phyloP scores from a whole-genome alignment of 2,329 filamentous ascomycete genomes.

The Fusarium sp. region DNA sequence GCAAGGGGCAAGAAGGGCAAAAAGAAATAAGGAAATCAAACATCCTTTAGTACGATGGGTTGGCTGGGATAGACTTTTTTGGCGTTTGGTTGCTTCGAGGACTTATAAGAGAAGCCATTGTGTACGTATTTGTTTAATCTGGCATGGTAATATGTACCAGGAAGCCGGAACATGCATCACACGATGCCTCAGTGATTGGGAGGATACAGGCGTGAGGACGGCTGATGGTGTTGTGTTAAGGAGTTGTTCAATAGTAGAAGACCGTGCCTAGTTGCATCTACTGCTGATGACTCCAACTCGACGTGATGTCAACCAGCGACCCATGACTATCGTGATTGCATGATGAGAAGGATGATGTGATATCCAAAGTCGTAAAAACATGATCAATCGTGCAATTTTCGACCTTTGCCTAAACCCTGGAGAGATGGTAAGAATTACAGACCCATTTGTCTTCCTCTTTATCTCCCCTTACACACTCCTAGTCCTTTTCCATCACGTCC shows the following conservation, averaged over 20 bases:
- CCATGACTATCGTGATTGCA: conserved; percentile 40
- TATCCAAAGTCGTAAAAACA: conserved; percentile 41
- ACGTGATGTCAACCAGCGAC: conserved; percentile 26
- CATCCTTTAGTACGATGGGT: conserved; percentile 21
- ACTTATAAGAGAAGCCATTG: conserved; percentile 30
- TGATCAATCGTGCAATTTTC: conserved; percentile 48
- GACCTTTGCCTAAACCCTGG: conserved; percentile 47
- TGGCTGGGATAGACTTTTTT: conserved; percentile 37
- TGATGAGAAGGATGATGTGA: conserved; percentile 35
- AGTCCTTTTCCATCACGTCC: conserved; percentile 28
- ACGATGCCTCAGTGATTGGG: conserved; percentile 27
- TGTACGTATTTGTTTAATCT: conserved; percentile 36
- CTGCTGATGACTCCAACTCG: conserved; percentile 32
- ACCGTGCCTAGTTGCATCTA: conserved; percentile 37
- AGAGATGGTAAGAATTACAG: conserved; percentile 53
- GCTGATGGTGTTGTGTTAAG: conserved; percentile 26
- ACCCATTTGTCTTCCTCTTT: conserved; percentile 42
- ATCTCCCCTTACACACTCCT: conserved; percentile 38
- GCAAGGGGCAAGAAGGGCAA: conserved; percentile 63
- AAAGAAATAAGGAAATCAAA: conserved; percentile 48
- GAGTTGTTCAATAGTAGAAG: conserved; percentile 42
- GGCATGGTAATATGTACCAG: conserved; percentile 30
- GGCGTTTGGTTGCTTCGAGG: conserved; percentile 48
- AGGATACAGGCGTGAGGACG: conserved; percentile 26
- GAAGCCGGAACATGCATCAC: conserved; percentile 31